Base-by-base conservation (phyloP, 176 grass and related monocot genomes). In the Phoenix dactylifera region DNA sequence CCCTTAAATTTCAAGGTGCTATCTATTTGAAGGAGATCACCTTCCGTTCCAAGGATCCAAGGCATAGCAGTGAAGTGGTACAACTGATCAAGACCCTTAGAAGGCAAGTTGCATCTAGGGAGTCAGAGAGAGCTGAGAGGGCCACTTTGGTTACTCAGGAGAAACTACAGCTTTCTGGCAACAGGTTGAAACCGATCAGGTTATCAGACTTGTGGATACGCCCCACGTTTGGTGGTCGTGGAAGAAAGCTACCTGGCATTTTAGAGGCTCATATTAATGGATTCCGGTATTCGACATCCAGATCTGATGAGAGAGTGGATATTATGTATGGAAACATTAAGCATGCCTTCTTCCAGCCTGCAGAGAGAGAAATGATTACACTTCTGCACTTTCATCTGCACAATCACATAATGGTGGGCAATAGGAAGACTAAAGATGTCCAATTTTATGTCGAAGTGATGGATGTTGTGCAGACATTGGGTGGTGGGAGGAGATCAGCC, bases 371-470 rank as follows among this genome's bases (percentile, higher is more conserved):
- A 73, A 95, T 95, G 90, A 95, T 95, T 68, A 89, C 86, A 0
- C 77, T 95, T 14, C 66, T 90, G 3, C 90, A 95, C 76, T 95
- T 95, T 64, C 86, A 90, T 71, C 22, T 95, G 62, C 83, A 86
- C 63, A 86, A 95, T 65, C 83, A 95, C 49, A 90, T 95, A 62
- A 95, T 87, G 90, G 86, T 89, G 39, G 86, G 90, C 30, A 95
- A 83, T 63, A 95, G 79, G 65, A 95, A 90, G 68, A 95, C 90
- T 4, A 95, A 89, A 54, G 90, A 95, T 65, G 86, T 95, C 48
- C 83, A 95, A 53, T 95, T 95, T 66, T 95, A 77, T 76, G 83
- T 84, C 71, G 90, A 95, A 67, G 90, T 95, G 68, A 90, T 95
- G 90, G 90, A 95, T 81, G 82, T 84, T 79, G 90, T 89, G 53